phyloP scores from a whole-genome alignment of 805 yeast species.

The Candida piceae region DNA sequence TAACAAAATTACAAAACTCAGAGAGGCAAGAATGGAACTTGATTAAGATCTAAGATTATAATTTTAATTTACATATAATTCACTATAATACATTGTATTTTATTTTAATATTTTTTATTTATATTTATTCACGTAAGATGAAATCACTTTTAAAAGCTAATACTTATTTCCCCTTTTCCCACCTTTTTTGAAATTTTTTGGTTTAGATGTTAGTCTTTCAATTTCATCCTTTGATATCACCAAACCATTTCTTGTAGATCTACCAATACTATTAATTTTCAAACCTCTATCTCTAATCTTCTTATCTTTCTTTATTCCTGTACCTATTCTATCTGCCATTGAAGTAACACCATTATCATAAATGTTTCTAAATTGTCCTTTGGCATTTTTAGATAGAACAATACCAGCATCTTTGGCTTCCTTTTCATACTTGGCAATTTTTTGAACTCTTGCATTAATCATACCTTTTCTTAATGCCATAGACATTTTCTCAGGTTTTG shows the following conservation, averaged over 20 bases:
- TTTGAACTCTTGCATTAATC: slow-evolving; percentile 49
- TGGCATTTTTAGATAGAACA: slow-evolving; percentile 64
- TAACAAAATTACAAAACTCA: slow-evolving; percentile 46
- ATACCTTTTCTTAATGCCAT: slow-evolving; percentile 86
- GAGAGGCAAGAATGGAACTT: slow-evolving; percentile 44
- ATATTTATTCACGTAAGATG: slow-evolving; percentile 1
- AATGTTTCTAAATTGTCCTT: slow-evolving; percentile 59
- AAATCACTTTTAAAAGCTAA: slow-evolving; percentile 2
- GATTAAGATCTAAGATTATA: too few species aligned
- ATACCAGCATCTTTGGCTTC: slow-evolving; percentile 91
- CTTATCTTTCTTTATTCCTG: slow-evolving; percentile 33
- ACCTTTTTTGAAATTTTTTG: slow-evolving; percentile 15
- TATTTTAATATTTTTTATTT: too few species aligned
- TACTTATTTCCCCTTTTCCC: slow-evolving; percentile 5
- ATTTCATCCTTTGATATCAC: slow-evolving; percentile 65
- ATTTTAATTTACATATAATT: too few species aligned
- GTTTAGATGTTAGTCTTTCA: slow-evolving; percentile 34
- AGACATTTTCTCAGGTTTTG: slow-evolving; percentile 71
- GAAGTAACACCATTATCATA: slow-evolving; percentile 50
- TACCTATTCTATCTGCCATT: slow-evolving; percentile 48
- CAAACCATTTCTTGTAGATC: slow-evolving; percentile 73
- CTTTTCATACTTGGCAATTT: slow-evolving; percentile 54
- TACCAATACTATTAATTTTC: slow-evolving; percentile 70
- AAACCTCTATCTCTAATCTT: slow-evolving; percentile 70
- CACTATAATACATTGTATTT: too few species aligned